A percentile compares a stretch with the other conserved stretches of the same genome.
Evolutionary conservation across 305 asterid species (phyloP).

Genomic region (Fraxinus floribunda): DNA sequence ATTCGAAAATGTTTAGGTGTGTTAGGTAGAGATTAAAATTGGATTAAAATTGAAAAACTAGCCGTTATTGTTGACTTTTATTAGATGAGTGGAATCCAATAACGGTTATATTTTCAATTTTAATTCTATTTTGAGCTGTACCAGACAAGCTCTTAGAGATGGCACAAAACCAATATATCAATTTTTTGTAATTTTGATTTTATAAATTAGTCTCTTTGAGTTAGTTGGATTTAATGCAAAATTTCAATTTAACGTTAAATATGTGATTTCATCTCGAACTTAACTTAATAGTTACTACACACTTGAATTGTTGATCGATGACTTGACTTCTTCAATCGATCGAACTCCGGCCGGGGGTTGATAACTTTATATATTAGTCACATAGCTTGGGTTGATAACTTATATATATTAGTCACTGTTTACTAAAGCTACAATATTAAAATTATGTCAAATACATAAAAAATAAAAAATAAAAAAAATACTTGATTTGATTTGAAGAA

Average conservation of each 20-base stretch:
- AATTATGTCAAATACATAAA: slow-evolving; percentile 24
- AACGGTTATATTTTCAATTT: no score
- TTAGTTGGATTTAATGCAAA: neutral
- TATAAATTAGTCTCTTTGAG: neutral
- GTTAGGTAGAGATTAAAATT: no score
- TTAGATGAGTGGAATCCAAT: no score
- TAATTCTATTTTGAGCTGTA: no score
- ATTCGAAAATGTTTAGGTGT: neutral
- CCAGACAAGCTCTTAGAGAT: neutral
- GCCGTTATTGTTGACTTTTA: no score
- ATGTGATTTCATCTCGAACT: neutral
- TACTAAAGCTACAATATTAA: slow-evolving; percentile 24
- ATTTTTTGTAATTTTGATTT: neutral
- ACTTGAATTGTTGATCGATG: neutral
- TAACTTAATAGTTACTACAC: neutral
- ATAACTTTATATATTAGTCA: neutral
- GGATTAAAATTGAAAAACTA: no score
- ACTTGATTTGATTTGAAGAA: neutral
- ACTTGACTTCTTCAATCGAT: neutral
- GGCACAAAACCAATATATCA: neutral
- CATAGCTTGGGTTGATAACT: neutral
- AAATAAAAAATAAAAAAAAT: neutral
- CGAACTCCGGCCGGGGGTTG: neutral
- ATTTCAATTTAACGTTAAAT: neutral
- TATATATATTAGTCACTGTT: neutral